phyloP scores from a whole-genome alignment of 225 moss, liverwort and hornwort species.

The Marchantia polymorpha region DNA sequence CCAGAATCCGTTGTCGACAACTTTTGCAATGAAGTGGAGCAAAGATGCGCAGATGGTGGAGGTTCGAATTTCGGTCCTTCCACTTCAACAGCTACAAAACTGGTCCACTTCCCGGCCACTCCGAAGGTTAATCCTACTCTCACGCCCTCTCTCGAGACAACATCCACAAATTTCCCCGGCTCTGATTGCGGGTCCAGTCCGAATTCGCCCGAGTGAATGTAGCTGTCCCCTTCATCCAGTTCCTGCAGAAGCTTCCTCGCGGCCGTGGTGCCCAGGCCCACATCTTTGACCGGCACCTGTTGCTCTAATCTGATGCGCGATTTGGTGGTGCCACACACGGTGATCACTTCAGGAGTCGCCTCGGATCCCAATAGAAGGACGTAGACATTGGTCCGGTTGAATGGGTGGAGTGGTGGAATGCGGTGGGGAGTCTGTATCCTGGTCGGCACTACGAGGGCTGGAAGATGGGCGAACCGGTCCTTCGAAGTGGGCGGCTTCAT shows the following conservation, averaged over 20 bases:
- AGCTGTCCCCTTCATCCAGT: conserved; percentile 49
- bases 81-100: conserved; percentile 26
- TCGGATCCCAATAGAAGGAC: conserved; percentile 40
- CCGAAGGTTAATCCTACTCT: no score
- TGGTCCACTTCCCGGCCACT: conserved; percentile 26
- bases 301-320: conserved; percentile 42
- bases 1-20: no score
- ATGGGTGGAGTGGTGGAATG: conserved; percentile 43
- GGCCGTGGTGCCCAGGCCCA: conserved; percentile 29
- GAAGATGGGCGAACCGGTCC: conserved; percentile 26
- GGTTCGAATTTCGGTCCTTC: no score
- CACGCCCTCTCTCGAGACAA: no score
- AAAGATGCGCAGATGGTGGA: no score
- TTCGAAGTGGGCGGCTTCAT: background rate
- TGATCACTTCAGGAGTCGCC: conserved; percentile 20
- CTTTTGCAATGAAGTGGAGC: no score
- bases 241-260: conserved; percentile 46
- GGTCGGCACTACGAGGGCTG: conserved; percentile 27
- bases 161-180: no score
- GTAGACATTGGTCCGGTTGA: conserved; percentile 40
- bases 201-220: conserved; percentile 19
- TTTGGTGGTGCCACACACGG: conserved; percentile 36
- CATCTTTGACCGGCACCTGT: conserved; percentile 23
- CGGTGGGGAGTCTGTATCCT: conserved; percentile 52
- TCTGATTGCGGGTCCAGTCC: background rate